phyloP scores from a whole-genome alignment of 2,329 filamentous ascomycete species.

The Fusarium paranaense region DNA sequence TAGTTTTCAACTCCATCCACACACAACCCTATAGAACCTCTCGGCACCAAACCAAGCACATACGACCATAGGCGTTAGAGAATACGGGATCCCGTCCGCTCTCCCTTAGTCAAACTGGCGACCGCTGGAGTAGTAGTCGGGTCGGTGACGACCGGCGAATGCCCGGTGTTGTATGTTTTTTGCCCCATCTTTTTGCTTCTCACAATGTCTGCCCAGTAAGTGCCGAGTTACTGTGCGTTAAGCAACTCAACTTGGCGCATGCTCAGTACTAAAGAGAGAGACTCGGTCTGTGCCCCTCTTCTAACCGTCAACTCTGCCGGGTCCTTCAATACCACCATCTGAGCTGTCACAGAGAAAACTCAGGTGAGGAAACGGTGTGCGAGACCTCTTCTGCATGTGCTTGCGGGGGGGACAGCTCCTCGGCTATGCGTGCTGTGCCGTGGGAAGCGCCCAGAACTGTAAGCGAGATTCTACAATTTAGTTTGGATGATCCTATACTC shows the following conservation, averaged over 20 bases:
- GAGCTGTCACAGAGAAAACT: not conserved
- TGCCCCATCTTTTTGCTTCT: not conserved
- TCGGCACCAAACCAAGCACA: not conserved
- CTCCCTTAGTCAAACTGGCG: slow-evolving; percentile 29
- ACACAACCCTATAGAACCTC: not conserved
- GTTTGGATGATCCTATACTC: not conserved
- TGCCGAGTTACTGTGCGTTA: not conserved
- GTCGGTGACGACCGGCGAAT: slow-evolving; percentile 26
- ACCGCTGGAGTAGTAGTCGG: slow-evolving; percentile 8
- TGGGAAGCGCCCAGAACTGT: not conserved
- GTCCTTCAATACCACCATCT: not conserved
- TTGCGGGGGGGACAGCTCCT: not conserved
- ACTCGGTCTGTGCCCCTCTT: not conserved
- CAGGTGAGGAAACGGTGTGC: not conserved
- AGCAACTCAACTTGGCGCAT: not conserved
- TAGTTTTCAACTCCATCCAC: not conserved
- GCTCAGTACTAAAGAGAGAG: not conserved
- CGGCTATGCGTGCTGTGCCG: not conserved
- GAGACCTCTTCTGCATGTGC: not conserved
- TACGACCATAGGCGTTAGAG: slow-evolving; percentile 30
- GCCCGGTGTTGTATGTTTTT: slow-evolving; percentile 27
- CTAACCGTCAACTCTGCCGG: not conserved
- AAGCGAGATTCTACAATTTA: not conserved
- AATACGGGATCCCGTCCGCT: slow-evolving; percentile 36
- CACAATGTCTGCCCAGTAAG: not conserved